phyloP scores from a whole-genome alignment of 371 early-diverging fungal species.

The Mucor lusitanicus region DNA sequence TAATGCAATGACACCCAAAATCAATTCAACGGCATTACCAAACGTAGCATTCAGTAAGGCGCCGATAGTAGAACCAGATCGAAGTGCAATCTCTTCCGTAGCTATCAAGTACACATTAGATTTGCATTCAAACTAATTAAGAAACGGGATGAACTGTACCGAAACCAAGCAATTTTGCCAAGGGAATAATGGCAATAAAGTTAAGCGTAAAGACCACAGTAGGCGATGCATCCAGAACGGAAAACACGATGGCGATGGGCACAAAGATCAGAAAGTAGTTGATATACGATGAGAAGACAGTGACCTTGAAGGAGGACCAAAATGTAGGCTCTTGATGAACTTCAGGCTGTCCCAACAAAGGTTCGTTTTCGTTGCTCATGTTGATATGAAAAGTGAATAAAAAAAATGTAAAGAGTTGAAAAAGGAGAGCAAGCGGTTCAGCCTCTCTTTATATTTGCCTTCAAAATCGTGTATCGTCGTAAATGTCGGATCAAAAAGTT shows the following conservation, averaged over 20 bases:
- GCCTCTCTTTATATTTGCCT: no score
- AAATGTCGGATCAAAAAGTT: not conserved
- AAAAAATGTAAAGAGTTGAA: no score
- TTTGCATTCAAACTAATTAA: not conserved
- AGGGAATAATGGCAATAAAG: conserved; percentile 89
- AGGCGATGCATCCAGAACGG: conserved; percentile 59
- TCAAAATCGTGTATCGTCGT: no score
- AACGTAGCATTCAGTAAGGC: conserved; percentile 29
- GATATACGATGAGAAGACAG: conserved; percentile 51
- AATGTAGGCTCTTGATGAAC: conserved; percentile 20
- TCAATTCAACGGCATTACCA: conserved; percentile 73
- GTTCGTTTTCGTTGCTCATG: conserved; percentile 26
- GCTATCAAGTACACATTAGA: conserved; percentile 30
- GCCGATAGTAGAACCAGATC: conserved; percentile 39
- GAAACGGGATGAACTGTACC: conserved; percentile 18
- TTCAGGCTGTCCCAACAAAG: conserved; percentile 21
- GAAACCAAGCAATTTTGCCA: conserved; percentile 71
- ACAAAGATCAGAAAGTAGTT: conserved; percentile 74
- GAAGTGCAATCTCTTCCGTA: conserved; percentile 49
- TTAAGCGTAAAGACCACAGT: conserved; percentile 80
- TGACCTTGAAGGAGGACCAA: conserved; percentile 34
- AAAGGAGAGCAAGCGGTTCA: not conserved
- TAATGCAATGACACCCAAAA: conserved; percentile 78
- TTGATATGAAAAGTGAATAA: not conserved
- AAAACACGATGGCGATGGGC: conserved; percentile 79